Percentiles rank a stretch among this genome's conserved stretches.
These are phyloP conservation scores for Acer saccharum DNA, from an alignment of 345 rosid species.

Conservation along the genomic window DNA sequence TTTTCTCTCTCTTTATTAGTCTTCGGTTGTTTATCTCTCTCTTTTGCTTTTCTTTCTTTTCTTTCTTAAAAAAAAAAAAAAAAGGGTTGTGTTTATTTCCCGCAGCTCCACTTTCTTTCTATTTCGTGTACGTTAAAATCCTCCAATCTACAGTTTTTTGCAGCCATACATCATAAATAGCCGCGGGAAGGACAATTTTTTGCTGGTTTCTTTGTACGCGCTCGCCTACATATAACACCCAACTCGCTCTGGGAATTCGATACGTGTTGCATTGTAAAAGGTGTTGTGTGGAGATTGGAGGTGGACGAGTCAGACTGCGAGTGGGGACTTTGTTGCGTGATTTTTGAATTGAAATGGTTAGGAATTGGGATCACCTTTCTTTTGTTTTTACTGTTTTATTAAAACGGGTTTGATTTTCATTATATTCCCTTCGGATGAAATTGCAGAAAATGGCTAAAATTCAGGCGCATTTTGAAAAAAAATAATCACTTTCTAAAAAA, in stretches of 20 bases:
- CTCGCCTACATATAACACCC: neutral
- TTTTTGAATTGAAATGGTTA: slow-evolving; percentile 27
- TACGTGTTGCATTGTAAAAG: neutral
- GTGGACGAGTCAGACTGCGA: slow-evolving; percentile 11
- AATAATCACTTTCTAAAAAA: too few species aligned
- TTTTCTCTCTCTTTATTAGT: slow-evolving; percentile 1
- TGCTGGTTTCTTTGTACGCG: neutral
- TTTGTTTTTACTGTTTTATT: neutral
- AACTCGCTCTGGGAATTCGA: neutral
- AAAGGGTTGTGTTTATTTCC: neutral
- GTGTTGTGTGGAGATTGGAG: neutral
- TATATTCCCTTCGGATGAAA: too few species aligned
- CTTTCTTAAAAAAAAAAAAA: neutral
- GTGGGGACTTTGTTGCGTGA: neutral
- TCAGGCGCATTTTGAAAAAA: too few species aligned
- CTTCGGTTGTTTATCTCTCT: slow-evolving; percentile 9
- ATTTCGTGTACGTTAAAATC: slow-evolving; percentile 24
- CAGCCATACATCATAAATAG: slow-evolving; percentile 42
- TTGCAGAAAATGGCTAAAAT: too few species aligned
- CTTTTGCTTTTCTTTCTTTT: neutral
- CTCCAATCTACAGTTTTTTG: neutral
- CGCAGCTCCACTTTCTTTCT: neutral
- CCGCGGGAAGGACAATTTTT: slow-evolving; percentile 52
- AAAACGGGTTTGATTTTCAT: too few species aligned
- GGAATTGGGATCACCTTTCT: neutral